These are phyloP conservation scores for Mortierella sp. DNA, from an alignment of 371 early-diverging fungal species.

Conservation along the genomic window DNA sequence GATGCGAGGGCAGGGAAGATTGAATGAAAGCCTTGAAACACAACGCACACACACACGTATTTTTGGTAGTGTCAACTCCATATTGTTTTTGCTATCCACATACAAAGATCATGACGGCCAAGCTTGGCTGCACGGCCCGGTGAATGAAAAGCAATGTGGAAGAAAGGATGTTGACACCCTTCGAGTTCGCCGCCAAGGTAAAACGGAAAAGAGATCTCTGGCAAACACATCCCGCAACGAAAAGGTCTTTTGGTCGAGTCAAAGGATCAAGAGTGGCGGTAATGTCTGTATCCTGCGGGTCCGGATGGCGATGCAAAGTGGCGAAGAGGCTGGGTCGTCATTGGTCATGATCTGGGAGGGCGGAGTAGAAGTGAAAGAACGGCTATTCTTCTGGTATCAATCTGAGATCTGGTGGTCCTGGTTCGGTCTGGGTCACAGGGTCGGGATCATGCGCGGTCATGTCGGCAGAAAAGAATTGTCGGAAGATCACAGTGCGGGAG, in stretches of 20 bases:
- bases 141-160: constrained; percentile 21
- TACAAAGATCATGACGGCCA: constrained; percentile 37
- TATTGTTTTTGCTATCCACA: constrained; percentile 26
- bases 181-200: constrained; percentile 13
- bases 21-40: neutral
- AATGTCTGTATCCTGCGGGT: neutral
- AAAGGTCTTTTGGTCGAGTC: neutral
- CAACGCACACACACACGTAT: neutral
- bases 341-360: neutral
- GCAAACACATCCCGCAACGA: constrained; percentile 1
- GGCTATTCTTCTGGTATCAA: neutral
- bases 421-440: neutral
- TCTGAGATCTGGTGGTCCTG: neutral
- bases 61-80: neutral
- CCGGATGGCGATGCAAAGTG: neutral
- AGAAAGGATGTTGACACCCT: constrained; percentile 15
- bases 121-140: constrained; percentile 33
- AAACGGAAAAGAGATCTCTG: neutral
- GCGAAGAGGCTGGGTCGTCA: neutral
- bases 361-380: neutral
- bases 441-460: neutral
- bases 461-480: neutral
- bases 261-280: neutral
- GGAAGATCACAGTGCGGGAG: neutral
- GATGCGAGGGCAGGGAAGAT: neutral